phyloP scores from a whole-genome alignment of 768 basidiomycete genomes.

The Auriculariales sp. region DNA sequence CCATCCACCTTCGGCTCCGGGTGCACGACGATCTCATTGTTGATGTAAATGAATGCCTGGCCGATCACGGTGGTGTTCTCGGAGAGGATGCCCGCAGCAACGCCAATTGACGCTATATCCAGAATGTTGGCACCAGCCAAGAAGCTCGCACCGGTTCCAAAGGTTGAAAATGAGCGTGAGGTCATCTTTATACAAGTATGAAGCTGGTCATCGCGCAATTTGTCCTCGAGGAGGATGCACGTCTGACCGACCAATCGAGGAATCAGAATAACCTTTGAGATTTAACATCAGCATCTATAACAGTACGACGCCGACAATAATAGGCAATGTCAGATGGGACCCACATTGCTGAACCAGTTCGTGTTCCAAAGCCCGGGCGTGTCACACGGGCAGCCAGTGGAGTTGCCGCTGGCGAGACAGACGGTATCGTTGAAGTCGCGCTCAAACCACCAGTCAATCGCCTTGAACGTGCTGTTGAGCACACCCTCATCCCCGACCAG shows the following conservation, averaged over 20 bases:
- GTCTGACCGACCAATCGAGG: slow-evolving; percentile 41
- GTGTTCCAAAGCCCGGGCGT: slow-evolving; percentile 43
- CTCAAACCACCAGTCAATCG: slow-evolving; percentile 49
- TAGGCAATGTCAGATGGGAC: not conserved
- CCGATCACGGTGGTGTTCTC: slow-evolving; percentile 22
- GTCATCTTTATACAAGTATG: slow-evolving; percentile 36
- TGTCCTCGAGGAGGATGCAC: slow-evolving; percentile 39
- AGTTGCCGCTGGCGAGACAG: slow-evolving; percentile 42
- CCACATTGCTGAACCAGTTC: slow-evolving; percentile 28
- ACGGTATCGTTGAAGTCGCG: slow-evolving; percentile 39
- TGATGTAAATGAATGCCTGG: slow-evolving; percentile 36
- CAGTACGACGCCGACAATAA: too few species aligned
- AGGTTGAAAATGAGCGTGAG: slow-evolving; percentile 33
- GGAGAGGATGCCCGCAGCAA: slow-evolving; percentile 28
- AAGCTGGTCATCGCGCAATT: slow-evolving; percentile 26
- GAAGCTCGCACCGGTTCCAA: slow-evolving; percentile 31
- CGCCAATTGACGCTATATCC: slow-evolving; percentile 49
- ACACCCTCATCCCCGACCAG: slow-evolving; percentile 28
- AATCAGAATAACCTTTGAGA: slow-evolving; percentile 38
- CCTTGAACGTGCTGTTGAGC: slow-evolving; percentile 26
- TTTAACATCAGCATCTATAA: not conserved
- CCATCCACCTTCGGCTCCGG: slow-evolving; percentile 40
- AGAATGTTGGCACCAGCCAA: slow-evolving; percentile 52
- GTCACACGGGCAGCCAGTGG: slow-evolving; percentile 36
- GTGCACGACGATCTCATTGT: slow-evolving; percentile 36